A percentile compares a stretch with the other conserved stretches of the same genome.
phyloP scores from a whole-genome alignment of 176 grass and related monocot species.

The Aegilops bicornis region DNA sequence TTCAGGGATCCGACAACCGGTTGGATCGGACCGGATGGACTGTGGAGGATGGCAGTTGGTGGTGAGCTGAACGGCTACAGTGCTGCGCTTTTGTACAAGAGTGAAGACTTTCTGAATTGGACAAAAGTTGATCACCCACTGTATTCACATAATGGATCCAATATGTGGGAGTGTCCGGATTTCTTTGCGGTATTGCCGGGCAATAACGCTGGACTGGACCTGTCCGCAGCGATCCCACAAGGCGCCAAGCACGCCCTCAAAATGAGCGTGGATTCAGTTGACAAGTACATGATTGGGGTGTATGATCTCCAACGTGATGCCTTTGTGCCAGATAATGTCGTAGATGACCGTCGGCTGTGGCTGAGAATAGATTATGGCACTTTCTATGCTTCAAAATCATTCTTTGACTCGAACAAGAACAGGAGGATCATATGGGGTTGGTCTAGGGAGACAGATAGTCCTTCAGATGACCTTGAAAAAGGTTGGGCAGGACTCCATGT shows the following conservation, averaged over 20 bases:
- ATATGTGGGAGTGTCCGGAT: not conserved
- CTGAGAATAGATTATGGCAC: slow-evolving; percentile 56
- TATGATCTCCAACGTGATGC: slow-evolving; percentile 31
- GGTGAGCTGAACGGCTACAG: slow-evolving; percentile 27
- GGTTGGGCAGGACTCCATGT: slow-evolving; percentile 47
- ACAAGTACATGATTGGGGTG: slow-evolving; percentile 66
- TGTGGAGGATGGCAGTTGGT: not conserved
- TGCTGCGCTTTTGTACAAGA: not conserved
- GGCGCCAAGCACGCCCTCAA: not conserved
- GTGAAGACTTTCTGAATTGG: slow-evolving; percentile 30
- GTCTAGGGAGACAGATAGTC: slow-evolving; percentile 67
- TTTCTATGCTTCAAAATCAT: not conserved
- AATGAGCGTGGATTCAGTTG: slow-evolving; percentile 31
- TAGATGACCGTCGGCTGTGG: slow-evolving; percentile 52
- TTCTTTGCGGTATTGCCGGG: not conserved
- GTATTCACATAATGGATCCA: slow-evolving; percentile 43
- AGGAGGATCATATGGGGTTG: slow-evolving; percentile 72
- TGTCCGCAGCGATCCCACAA: not conserved
- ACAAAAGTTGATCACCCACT: slow-evolving; percentile 47
- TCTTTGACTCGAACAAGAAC: slow-evolving; percentile 22
- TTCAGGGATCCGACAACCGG: not conserved
- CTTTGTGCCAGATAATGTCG: slow-evolving; percentile 14
- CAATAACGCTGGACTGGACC: not conserved
- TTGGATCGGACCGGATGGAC: not conserved
- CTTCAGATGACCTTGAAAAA: not conserved